Evolutionary conservation across 192 early-diverging fungal species (phyloP).

Genomic region (Umbelopsis sp.): DNA sequence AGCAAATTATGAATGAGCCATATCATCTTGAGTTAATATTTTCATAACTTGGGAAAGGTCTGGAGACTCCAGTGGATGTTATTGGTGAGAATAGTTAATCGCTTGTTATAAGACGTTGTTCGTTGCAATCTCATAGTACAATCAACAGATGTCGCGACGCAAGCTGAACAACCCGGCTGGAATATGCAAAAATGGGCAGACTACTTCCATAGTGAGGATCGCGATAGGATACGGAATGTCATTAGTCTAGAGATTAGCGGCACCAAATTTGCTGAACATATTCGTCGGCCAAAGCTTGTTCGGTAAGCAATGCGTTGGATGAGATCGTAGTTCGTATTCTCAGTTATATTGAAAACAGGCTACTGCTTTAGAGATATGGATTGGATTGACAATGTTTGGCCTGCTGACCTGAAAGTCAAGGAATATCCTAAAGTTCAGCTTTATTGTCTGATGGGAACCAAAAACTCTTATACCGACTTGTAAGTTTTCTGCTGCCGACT

Average conservation of each 20-base stretch:
- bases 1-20: no score
- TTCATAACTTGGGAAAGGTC: slow-evolving; percentile 33
- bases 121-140: neutral
- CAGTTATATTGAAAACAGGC: neutral
- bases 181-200: slow-evolving; percentile 83
- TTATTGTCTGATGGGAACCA: slow-evolving; percentile 93
- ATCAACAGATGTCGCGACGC: slow-evolving; percentile 79
- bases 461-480: slow-evolving; percentile 90
- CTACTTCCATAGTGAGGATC: slow-evolving; percentile 68
- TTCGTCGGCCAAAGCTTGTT: slow-evolving; percentile 79
- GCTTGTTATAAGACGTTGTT: no score
- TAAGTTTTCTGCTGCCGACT: slow-evolving; percentile 28
- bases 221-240: slow-evolving; percentile 80
- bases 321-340: neutral
- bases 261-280: slow-evolving; percentile 62
- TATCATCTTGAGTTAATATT: no score
- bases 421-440: slow-evolving; percentile 88
- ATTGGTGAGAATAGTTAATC: slow-evolving; percentile 47
- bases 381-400: slow-evolving; percentile 90
- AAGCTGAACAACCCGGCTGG: slow-evolving; percentile 77
- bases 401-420: slow-evolving; percentile 54
- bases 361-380: slow-evolving; percentile 69
- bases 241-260: slow-evolving; percentile 87
- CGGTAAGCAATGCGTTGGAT: slow-evolving; percentile 38
- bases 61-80: slow-evolving; percentile 76